A percentile compares a stretch with the other conserved stretches of the same genome.
phyloP scores from a whole-genome alignment of 768 basidiomycete genomes.

The Exidia glandulosa region DNA sequence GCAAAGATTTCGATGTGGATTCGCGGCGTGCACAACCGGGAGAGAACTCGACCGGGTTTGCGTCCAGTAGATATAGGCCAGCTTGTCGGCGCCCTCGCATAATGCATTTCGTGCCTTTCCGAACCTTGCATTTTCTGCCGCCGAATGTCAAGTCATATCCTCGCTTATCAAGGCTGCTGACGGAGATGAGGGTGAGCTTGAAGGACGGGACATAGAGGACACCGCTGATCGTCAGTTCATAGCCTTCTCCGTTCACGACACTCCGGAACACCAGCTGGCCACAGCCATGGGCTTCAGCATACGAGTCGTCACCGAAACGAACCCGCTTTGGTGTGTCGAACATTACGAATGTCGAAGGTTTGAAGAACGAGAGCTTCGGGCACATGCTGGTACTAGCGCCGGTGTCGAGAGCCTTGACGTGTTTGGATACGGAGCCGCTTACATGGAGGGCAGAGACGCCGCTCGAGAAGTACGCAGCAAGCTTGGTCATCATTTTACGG shows the following conservation, averaged over 20 bases:
- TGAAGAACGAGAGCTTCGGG: constrained; percentile 1
- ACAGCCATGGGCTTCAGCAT: constrained; percentile 3
- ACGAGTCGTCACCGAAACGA: constrained; percentile 8
- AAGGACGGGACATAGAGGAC: constrained; percentile 6
- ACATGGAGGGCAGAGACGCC: neutral
- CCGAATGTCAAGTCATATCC: constrained; percentile 3
- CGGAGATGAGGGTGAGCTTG: constrained; percentile 7
- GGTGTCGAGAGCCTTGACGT: constrained; percentile 1
- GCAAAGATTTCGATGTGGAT: neutral
- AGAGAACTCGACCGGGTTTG: neutral
- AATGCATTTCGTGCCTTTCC: neutral
- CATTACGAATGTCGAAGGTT: neutral
- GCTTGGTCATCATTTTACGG: neutral
- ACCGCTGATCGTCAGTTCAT: neutral
- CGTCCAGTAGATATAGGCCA: constrained; percentile 7
- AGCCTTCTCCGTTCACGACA: neutral
- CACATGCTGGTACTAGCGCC: constrained; percentile 4
- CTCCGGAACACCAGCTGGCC: constrained; percentile 4
- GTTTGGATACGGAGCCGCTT: neutral
- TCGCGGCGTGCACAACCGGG: neutral
- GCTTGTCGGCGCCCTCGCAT: neutral
- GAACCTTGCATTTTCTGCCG: neutral
- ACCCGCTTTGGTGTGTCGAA: constrained; percentile 4
- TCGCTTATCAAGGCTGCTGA: constrained; percentile 3
- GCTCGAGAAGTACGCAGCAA: neutral